A percentile compares a stretch with the other conserved stretches of the same genome.
These are phyloP conservation scores for Logfia minima DNA, from an alignment of 129 eudicot genomes.

Conservation along the genomic window DNA sequence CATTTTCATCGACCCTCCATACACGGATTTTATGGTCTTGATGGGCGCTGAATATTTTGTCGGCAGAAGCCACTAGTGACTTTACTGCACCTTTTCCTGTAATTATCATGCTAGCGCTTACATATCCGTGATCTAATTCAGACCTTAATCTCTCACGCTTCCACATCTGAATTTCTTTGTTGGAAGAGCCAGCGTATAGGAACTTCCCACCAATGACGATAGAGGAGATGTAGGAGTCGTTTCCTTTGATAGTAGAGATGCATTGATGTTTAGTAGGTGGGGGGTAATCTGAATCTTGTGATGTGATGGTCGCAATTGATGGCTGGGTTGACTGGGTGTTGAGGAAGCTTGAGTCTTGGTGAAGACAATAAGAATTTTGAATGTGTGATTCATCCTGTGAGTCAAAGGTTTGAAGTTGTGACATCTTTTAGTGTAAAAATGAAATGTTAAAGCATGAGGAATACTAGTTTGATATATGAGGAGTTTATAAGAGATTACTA, in stretches of 20 bases:
- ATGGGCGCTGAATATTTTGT: constrained; percentile 62
- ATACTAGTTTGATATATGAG: constrained; percentile 27
- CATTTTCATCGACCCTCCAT: constrained; percentile 46
- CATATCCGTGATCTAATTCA: constrained; percentile 33
- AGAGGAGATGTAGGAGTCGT: constrained; percentile 64
- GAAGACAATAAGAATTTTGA: constrained; percentile 33
- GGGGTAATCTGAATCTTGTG: constrained; percentile 32
- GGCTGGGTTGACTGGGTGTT: constrained; percentile 33
- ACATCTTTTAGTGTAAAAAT: constrained; percentile 34
- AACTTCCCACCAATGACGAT: constrained; percentile 50
- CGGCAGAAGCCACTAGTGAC: constrained; percentile 44
- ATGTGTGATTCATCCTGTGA: constrained; percentile 35
- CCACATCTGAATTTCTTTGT: constrained; percentile 56
- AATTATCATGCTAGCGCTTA: constrained; percentile 26
- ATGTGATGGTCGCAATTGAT: constrained; percentile 34
- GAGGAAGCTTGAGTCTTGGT: constrained; percentile 38
- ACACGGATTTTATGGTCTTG: constrained; percentile 67
- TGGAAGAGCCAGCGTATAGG: constrained; percentile 67
- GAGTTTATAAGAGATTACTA: constrained; percentile 28
- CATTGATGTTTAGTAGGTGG: constrained; percentile 38
- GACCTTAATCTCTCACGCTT: constrained; percentile 39
- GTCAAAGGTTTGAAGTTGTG: constrained; percentile 37
- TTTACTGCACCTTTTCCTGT: constrained; percentile 61
- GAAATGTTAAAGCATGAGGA: constrained; percentile 26
- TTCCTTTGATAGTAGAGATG: constrained; percentile 53